Base-by-base conservation (phyloP, 352 stramenopile genomes). In the Globisporangium mamillatum region DNA sequence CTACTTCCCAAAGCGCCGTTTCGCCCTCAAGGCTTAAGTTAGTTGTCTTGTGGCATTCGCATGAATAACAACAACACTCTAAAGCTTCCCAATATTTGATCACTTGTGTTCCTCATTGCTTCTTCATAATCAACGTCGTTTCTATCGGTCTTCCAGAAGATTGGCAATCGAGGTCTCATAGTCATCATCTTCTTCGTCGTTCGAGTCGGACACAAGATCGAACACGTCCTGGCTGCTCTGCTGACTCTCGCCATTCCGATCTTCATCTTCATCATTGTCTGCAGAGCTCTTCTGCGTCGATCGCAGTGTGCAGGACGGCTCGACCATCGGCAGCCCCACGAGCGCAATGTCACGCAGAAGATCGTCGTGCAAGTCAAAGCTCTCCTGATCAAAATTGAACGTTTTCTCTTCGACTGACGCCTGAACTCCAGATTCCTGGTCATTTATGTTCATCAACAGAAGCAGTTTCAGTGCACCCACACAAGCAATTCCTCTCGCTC, bases 1-100 rank as follows among this genome's bases (percentile, higher is more conserved):
- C 50, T 98, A 98, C 84, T 99, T 98, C 80, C 97, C 97, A 60
- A 97, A 93, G 83, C 86, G 96, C 67, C 96, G 96, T 73, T 99
- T 94, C 84, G 97, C 97, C 68, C 86, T 99, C 77, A 99, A 99
- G 93, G 97, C 97, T 64, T 98, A 98, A 98, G 78, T 69, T 77
- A 64, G 75, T 76, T 60, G 62, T 65, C 60, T 63, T 64, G 53
- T 63, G 22, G 48, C 64, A 59, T 64, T 69, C 69, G 76, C 78
- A 74, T 85, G 78, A 46, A 64, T 65, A 57, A 85, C 54, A 58
- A 81, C 86, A 88, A 86, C 79, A 86, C 79, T 80, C 80, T 86
- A 63, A 72, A 79, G 79, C 79, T 89, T 91, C 78, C 80, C 76
- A 78, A 50, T 66, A 60, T 64, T 62, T 66, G 32, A 36, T 64